phyloP scores from a whole-genome alignment of 805 yeast species.

The Pichia kluyveri region DNA sequence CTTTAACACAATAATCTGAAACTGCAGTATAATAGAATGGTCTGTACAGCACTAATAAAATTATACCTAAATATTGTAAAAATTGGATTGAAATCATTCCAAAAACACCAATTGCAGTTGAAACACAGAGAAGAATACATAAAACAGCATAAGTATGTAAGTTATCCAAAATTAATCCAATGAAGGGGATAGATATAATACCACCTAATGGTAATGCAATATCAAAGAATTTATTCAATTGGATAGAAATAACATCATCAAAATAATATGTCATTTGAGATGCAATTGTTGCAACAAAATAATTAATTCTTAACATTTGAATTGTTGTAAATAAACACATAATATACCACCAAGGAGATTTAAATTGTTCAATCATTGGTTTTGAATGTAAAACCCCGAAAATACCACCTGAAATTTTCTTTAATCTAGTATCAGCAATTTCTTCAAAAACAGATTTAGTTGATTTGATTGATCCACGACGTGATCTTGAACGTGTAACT shows the following conservation, averaged over 20 bases:
- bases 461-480: constrained; percentile 30
- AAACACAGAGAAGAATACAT: constrained; percentile 40
- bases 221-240: constrained; percentile 70
- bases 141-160: constrained; percentile 53
- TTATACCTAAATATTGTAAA: constrained; percentile 60
- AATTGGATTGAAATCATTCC: constrained; percentile 47
- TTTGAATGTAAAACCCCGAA: constrained; percentile 74
- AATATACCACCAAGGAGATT: constrained; percentile 65
- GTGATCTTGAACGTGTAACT: constrained; percentile 16
- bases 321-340: constrained; percentile 75
- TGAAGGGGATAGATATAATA: constrained; percentile 74
- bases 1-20: constrained; percentile 85
- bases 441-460: constrained; percentile 56
- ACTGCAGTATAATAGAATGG: constrained; percentile 92
- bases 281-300: constrained; percentile 82
- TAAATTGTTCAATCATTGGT: constrained; percentile 29
- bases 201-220: constrained; percentile 87
- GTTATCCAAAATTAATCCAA: constrained; percentile 73
- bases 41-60: constrained; percentile 69
- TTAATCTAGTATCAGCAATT: constrained; percentile 49
- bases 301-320: constrained; percentile 87
- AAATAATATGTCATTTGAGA: constrained; percentile 74
- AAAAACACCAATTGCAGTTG: constrained; percentile 57
- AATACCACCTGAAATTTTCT: constrained; percentile 50
- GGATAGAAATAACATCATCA: constrained; percentile 41